A percentile compares a stretch with the other conserved stretches of the same genome.
These are phyloP conservation scores for Leishmania mexicana DNA, from an alignment of 208 protist species.

Conservation along the genomic window DNA sequence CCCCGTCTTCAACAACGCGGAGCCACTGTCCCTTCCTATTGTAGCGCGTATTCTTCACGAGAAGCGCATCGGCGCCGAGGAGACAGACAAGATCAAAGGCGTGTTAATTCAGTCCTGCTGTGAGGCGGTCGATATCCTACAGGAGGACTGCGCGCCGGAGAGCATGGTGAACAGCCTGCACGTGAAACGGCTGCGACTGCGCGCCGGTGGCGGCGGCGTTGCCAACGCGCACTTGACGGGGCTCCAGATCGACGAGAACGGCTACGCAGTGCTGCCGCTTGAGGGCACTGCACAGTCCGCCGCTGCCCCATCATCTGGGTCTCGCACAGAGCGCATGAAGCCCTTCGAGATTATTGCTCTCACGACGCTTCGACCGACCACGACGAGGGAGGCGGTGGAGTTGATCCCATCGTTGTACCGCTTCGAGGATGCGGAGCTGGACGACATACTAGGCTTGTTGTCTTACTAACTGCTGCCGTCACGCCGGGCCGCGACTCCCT, in stretches of 20 bases:
- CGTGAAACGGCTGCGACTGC: constrained; percentile 42
- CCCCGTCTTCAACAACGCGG: constrained; percentile 62
- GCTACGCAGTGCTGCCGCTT: constrained; percentile 23
- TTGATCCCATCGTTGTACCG: constrained; percentile 79
- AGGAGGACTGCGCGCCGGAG: constrained; percentile 60
- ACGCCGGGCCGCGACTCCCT: background rate
- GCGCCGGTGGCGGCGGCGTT: constrained; percentile 23
- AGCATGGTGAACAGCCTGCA: constrained; percentile 24
- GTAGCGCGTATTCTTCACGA: constrained; percentile 63
- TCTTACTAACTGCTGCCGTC: constrained; percentile 8
- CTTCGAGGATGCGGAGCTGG: constrained; percentile 68
- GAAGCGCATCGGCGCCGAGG: constrained; percentile 35
- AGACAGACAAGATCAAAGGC: constrained; percentile 28
- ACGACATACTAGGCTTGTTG: constrained; percentile 39
- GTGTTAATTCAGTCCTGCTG: constrained; percentile 48
- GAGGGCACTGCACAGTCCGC: constrained; percentile 10
- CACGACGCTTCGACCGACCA: constrained; percentile 67
- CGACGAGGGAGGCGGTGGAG: constrained; percentile 64
- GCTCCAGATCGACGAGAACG: constrained; percentile 38
- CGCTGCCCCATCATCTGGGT: background rate
- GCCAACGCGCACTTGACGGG: constrained; percentile 52
- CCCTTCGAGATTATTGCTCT: constrained; percentile 82
- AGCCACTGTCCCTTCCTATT: constrained; percentile 71
- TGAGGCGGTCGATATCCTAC: constrained; percentile 66
- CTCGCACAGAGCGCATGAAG: constrained; percentile 49